phyloP scores from a whole-genome alignment of 225 moss, liverwort and hornwort species.

The Asterella californica region DNA sequence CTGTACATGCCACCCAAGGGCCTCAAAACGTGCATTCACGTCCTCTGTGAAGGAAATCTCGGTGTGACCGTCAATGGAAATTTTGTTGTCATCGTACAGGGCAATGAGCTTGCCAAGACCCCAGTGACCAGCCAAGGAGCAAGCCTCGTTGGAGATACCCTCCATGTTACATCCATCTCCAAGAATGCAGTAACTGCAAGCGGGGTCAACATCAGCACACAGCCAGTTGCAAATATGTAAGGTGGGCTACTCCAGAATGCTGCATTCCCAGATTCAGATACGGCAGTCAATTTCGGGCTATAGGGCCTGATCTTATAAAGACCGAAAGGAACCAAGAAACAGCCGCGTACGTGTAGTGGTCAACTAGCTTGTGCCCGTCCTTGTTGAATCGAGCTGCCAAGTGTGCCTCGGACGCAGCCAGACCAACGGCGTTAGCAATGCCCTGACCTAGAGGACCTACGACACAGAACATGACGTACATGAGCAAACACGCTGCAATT shows the following conservation, averaged over 20 bases:
- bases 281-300: too few species aligned
- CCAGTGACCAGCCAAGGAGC: conserved; percentile 96
- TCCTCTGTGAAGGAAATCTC: conserved; percentile 86
- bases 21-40: conserved; percentile 58
- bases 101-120: conserved; percentile 73
- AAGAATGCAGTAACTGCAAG: conserved; percentile 64
- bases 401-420: conserved; percentile 82
- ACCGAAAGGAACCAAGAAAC: too few species aligned
- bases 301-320: too few species aligned
- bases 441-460: conserved; percentile 96
- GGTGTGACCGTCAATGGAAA: conserved; percentile 82
- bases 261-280: too few species aligned
- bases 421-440: conserved; percentile 73
- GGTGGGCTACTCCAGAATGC: too few species aligned
- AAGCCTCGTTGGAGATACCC: conserved; percentile 84
- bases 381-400: conserved; percentile 89
- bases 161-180: conserved; percentile 94
- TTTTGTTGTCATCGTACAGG: conserved; percentile 83
- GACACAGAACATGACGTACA: too few species aligned
- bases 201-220: too few species aligned
- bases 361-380: conserved; percentile 74
- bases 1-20: conserved; percentile 68
- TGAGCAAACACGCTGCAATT: too few species aligned
- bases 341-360: conserved; percentile 82
- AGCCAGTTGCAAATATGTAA: too few species aligned